Conservation (phyloP, 2,329 filamentous ascomycete species). For the Trichophyton equinum region DNA sequence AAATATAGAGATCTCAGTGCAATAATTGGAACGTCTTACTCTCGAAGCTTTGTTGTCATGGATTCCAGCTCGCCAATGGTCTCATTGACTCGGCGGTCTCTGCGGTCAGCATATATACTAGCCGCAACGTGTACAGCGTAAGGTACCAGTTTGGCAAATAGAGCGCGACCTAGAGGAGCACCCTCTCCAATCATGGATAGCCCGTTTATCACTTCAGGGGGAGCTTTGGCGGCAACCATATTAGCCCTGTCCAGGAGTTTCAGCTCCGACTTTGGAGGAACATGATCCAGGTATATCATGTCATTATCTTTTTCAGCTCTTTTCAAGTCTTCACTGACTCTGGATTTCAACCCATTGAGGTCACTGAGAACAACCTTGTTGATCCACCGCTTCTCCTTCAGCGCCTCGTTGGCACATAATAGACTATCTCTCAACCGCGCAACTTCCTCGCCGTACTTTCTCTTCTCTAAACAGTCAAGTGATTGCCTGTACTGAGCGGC, state of each 20-base stretch:
- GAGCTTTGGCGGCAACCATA: conserved; percentile 71
- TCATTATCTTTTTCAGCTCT: conserved; percentile 94
- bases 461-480: conserved; percentile 82
- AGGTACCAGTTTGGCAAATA: conserved; percentile 85
- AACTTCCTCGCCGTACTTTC: conserved; percentile 90
- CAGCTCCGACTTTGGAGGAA: conserved; percentile 79
- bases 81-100: conserved; percentile 81
- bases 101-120: conserved; percentile 84
- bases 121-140: conserved; percentile 92
- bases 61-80: conserved; percentile 71
- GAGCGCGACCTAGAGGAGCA: conserved; percentile 65
- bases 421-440: conserved; percentile 73
- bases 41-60: conserved; percentile 67
- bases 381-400: conserved; percentile 73
- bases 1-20: background rate
- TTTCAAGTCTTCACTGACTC: conserved; percentile 77
- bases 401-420: conserved; percentile 67
- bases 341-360: conserved; percentile 66
- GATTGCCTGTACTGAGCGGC: conserved; percentile 89
- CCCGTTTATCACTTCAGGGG: conserved; percentile 70
- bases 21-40: conserved; percentile 32
- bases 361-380: conserved; percentile 73
- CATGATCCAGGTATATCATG: conserved; percentile 74
- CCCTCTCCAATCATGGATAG: conserved; percentile 68
- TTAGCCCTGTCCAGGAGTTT: conserved; percentile 73